Base-by-base conservation (phyloP, 768 basidiomycete genomes). In the Dendrothele bispora region DNA sequence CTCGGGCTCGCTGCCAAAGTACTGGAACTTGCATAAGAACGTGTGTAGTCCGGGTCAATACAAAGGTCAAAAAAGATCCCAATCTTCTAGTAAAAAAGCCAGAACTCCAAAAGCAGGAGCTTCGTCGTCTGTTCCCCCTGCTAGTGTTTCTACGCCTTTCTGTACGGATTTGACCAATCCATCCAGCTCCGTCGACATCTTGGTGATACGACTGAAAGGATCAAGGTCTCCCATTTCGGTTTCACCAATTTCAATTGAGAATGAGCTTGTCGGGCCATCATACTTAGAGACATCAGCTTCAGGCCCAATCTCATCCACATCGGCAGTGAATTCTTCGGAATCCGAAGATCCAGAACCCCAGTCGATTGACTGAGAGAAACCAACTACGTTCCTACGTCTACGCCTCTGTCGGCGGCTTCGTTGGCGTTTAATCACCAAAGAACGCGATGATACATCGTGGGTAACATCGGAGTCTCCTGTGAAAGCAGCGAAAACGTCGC, bases 51-150 rank as follows among this genome's bases (percentile, higher is more conserved):
- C n/a, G n/a, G n/a, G n/a, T n/a, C n/a, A n/a, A n/a, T n/a, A n/a
- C n/a, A n/a, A n/a, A n/a, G n/a, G n/a, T n/a, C n/a, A n/a, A n/a
- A n/a, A 78, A 15, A 68, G 58, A 63, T 88, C 87, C 88, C 88
- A 91, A 59, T 89, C 88, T 44, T 91, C 86, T 49, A 92, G 67
- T 34, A 79, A 71, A 61, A 92, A 91, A 8, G 87, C 85, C 42
- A 91, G 68, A 26, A 88, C 74, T 1, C 80, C 84, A 59, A 88
- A 91, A 1, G 83, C 71, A 24, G 82, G 62, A 11, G 83, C 80
- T 22, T 74, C 79, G 43, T 83, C 82, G 15, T 74, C 73, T n/a
- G 69, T 62, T 1, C 84, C 82, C 32, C 78, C 78, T 11, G 84
- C 84, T 20, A 90, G 67, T 55, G 71, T 80, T 61, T 91, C 90